Percentiles rank a stretch among this genome's conserved stretches.
Conservation (phyloP, 352 stramenopile species). For the Nothophytophthora sp. region DNA sequence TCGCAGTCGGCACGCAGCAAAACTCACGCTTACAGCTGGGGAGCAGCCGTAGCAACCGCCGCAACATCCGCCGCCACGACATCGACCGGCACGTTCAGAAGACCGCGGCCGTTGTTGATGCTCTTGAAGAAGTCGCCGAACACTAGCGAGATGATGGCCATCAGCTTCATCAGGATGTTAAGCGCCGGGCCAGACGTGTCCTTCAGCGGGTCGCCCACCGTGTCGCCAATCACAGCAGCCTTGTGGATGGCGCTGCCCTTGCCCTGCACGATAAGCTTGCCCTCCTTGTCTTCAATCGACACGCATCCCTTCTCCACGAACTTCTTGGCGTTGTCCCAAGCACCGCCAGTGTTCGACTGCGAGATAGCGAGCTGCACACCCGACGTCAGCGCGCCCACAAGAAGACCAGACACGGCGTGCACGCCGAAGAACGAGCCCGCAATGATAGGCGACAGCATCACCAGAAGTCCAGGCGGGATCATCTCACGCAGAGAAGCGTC, state of each 20-base stretch:
- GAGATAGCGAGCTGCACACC: constrained; percentile 99
- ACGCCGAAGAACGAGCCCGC: constrained; percentile 98
- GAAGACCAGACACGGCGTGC: constrained; percentile 96
- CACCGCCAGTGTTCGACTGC: constrained; percentile 99
- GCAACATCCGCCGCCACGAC: constrained; percentile 12
- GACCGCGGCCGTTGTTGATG: constrained; percentile 94
- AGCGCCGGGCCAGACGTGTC: constrained; percentile 99
- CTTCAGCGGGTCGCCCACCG: constrained; percentile 99
- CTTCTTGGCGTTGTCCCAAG: constrained; percentile 99
- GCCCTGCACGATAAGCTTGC: constrained; percentile 88
- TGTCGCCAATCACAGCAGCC: constrained; percentile 97
- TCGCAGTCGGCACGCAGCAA: constrained; percentile 7
- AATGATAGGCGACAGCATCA: constrained; percentile 98
- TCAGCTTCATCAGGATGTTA: constrained; percentile 99
- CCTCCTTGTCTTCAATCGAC: constrained; percentile 90
- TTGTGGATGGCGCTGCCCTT: constrained; percentile 99
- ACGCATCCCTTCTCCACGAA: constrained; percentile 98
- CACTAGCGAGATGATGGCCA: constrained; percentile 99
- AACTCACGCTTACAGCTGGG: constrained; percentile 30
- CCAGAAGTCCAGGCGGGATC: constrained; percentile 97
- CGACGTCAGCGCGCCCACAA: constrained; percentile 96
- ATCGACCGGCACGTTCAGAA: constrained; percentile 88
- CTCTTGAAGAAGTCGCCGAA: constrained; percentile 99
- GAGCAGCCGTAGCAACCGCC: constrained; percentile 17
- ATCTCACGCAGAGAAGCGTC: constrained; percentile 99